Evolutionary conservation across 1,139 yeast genomes (phyloP).

Genomic region (Zygotorulaspora mrakii): DNA sequence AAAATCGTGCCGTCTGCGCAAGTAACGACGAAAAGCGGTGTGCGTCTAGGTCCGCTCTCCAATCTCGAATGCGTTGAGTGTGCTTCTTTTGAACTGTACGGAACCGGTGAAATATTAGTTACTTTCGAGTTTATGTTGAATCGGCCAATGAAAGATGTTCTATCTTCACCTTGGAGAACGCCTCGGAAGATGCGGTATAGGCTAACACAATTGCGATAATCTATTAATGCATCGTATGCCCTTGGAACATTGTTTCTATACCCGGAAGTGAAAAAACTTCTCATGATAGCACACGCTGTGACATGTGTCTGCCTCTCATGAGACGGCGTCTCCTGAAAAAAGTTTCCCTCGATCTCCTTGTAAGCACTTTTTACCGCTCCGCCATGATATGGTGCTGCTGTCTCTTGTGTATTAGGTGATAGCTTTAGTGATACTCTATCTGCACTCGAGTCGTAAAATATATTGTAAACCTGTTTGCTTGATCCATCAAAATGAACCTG

Average conservation of each 20-base stretch:
- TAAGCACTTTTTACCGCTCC: neutral
- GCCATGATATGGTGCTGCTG: too few species aligned
- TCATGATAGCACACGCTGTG: slow-evolving; percentile 1
- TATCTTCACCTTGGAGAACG: neutral
- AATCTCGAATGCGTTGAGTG: neutral
- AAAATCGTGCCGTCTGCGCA: slow-evolving; percentile 28
- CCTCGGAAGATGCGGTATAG: neutral
- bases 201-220: neutral
- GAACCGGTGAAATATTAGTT: slow-evolving; percentile 4
- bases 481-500: slow-evolving; percentile 6
- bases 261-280: neutral
- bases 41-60: slow-evolving; percentile 1
- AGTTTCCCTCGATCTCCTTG: neutral
- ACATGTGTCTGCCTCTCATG: too few species aligned
- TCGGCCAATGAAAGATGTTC: slow-evolving; percentile 1
- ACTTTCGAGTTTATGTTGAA: slow-evolving; percentile 4
- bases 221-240: neutral
- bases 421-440: neutral
- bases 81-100: neutral
- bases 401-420: neutral
- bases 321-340: neutral
- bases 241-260: neutral
- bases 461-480: slow-evolving; percentile 1
- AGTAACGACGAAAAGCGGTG: slow-evolving; percentile 28
- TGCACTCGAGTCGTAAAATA: neutral